Evolutionary conservation across 495 filamentous ascomycete species (phyloP).

Genomic region (Letharia lupina): DNA sequence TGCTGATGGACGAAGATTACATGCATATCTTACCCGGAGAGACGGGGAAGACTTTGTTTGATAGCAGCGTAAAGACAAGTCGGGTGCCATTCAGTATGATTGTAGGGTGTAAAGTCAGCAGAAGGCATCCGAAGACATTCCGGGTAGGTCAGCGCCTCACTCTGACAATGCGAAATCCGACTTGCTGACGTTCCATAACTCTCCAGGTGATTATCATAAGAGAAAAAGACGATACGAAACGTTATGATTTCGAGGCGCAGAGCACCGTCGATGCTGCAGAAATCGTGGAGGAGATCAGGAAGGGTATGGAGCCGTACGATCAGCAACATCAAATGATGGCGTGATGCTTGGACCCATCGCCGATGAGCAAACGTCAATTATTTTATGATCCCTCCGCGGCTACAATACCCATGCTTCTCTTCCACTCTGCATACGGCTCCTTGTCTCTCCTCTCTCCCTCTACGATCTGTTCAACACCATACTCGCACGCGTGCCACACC

Average conservation of each 20-base stretch:
- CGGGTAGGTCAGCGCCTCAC: slow-evolving; percentile 43
- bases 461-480: slow-evolving; percentile 7
- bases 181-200: slow-evolving; percentile 1
- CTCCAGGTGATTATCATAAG: slow-evolving; percentile 63
- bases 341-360: neutral
- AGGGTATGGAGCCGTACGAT: slow-evolving; percentile 45
- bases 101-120: slow-evolving; percentile 84
- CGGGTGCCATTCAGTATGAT: slow-evolving; percentile 89
- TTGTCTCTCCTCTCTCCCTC: slow-evolving; percentile 11
- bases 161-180: neutral
- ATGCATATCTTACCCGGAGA: slow-evolving; percentile 86
- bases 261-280: slow-evolving; percentile 72
- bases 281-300: slow-evolving; percentile 79
- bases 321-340: slow-evolving; percentile 5
- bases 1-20: slow-evolving; percentile 91
- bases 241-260: slow-evolving; percentile 92
- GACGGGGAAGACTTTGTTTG: slow-evolving; percentile 44
- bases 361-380: neutral
- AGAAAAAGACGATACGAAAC: slow-evolving; percentile 78
- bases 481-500: slow-evolving; percentile 13
- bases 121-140: slow-evolving; percentile 86
- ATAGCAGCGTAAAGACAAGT: slow-evolving; percentile 59
- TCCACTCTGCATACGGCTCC: slow-evolving; percentile 13
- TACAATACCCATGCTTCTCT: slow-evolving; percentile 4
- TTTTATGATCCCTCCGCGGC: neutral